Evolutionary conservation across 371 early-diverging fungal genomes (phyloP).

Genomic region (Zychaea mexicana): DNA sequence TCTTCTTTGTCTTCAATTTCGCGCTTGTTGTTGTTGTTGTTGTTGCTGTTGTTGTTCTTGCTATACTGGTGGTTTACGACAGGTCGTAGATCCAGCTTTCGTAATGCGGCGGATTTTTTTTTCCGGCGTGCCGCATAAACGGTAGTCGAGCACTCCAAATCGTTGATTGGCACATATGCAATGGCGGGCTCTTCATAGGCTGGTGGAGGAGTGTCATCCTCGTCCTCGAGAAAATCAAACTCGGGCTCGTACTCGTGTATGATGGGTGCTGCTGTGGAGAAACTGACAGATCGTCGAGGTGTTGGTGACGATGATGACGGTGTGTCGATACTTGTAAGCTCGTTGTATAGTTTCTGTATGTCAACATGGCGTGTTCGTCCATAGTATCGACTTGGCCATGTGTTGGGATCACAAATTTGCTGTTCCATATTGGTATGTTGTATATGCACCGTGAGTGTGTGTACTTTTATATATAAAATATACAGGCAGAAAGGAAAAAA

Average conservation of each 20-base stretch:
- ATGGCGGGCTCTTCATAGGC: background rate
- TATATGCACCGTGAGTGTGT: background rate
- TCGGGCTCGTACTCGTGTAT: constrained; percentile 35
- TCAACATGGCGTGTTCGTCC: constrained; percentile 23
- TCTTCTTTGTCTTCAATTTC: background rate
- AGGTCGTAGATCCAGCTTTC: constrained; percentile 8
- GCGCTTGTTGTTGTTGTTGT: too few relatives aligned
- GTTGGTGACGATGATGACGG: background rate
- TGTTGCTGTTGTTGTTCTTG: background rate
- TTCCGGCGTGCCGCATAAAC: background rate
- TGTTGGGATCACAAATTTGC: constrained; percentile 2
- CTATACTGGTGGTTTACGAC: constrained; percentile 2
- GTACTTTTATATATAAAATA: background rate
- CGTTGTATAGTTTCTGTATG: constrained; percentile 12
- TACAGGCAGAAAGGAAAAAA: background rate
- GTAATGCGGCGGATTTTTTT: background rate
- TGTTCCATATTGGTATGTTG: background rate
- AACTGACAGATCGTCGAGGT: constrained; percentile 14
- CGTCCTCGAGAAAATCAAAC: constrained; percentile 8
- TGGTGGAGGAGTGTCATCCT: constrained; percentile 1
- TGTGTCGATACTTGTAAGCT: constrained; percentile 1
- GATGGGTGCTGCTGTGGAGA: constrained; percentile 10
- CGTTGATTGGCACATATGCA: background rate
- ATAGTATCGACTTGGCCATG: constrained; percentile 25
- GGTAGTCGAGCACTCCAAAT: background rate